These are phyloP conservation scores for Cucumis melo DNA, from an alignment of 306 rosid genomes.

Conservation along the genomic window DNA sequence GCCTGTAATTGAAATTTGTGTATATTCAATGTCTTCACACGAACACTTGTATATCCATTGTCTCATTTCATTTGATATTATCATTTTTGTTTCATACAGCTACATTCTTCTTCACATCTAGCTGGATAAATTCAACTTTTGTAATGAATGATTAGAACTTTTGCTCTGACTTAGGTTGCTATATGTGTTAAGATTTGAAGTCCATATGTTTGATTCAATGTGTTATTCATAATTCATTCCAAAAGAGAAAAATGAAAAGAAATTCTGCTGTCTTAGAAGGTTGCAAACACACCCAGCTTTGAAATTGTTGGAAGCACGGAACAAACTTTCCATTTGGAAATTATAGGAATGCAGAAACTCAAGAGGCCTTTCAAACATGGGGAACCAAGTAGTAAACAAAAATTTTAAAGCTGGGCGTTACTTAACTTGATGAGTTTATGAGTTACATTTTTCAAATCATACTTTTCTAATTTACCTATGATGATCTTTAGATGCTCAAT, in stretches of 20 bases:
- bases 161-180: neutral
- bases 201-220: neutral
- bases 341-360: neutral
- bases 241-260: neutral
- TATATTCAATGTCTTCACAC: neutral
- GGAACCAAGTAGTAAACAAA: neutral
- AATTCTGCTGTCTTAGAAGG: neutral
- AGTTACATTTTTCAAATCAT: neutral
- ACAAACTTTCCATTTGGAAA: neutral
- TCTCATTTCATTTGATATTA: neutral
- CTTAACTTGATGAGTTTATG: neutral
- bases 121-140: neutral
- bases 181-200: neutral
- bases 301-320: neutral
- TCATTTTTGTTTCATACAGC: neutral
- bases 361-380: neutral
- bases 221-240: neutral
- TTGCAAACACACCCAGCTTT: neutral
- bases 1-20: neutral
- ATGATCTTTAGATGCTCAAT: neutral
- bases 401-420: neutral
- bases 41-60: neutral
- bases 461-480: neutral
- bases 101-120: neutral
- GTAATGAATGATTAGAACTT: neutral